Evolutionary conservation across 75 land plant species (phyloP).

Genomic region (Azolla pinnata): DNA sequence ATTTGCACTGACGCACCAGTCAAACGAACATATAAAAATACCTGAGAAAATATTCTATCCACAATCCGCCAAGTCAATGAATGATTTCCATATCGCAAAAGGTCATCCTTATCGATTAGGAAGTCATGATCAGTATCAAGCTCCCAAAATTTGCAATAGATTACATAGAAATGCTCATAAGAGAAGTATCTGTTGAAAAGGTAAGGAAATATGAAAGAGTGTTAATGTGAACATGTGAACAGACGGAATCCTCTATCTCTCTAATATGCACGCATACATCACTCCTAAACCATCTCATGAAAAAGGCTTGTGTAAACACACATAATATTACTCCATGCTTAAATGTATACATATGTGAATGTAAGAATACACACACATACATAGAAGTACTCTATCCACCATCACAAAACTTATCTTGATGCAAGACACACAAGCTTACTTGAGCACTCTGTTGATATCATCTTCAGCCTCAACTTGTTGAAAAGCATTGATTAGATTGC

Average conservation of each 20-base stretch:
- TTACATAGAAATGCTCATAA: slow-evolving; percentile 95
- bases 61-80: slow-evolving; percentile 89
- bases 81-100: slow-evolving; percentile 81
- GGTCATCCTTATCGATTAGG: slow-evolving; percentile 80
- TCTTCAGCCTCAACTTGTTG: slow-evolving; percentile 94
- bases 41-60: slow-evolving; percentile 94
- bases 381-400: no score
- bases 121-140: slow-evolving; percentile 91
- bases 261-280: neutral
- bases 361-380: no score
- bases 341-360: no score
- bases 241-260: neutral
- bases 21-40: slow-evolving; percentile 7
- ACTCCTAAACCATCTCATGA: no score
- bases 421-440: no score
- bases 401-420: no score
- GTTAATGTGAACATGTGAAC: neutral
- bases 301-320: no score
- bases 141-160: slow-evolving; percentile 99
- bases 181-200: slow-evolving; percentile 65
- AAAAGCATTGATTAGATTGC: slow-evolving; percentile 75
- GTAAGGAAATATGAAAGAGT: neutral
- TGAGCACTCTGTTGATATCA: slow-evolving; percentile 88
- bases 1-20: neutral
- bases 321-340: no score